Evolutionary conservation across 148 eudicot genomes (phyloP), one percentile per base, ranked within the genome.

Genomic region (Persicaria tinctoria): DNA sequence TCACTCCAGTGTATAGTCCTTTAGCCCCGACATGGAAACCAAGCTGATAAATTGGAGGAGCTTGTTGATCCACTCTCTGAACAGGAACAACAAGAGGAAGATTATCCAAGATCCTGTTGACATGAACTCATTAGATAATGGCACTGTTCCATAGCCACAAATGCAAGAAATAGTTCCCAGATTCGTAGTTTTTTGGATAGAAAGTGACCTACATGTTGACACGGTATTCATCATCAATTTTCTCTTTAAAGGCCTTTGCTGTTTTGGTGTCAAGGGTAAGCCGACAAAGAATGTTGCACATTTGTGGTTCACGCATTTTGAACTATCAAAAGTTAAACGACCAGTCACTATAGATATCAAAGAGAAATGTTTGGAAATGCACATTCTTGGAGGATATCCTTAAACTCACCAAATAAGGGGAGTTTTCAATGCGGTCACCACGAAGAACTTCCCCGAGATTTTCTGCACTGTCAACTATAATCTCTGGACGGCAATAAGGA

Each of bases 371-470:
- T 27, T 10, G 4, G 13, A 27, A 32, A 45, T 27, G 27, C 45
- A 63, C 68, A 63, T 63, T 32, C 63, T n/a, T 57, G 27, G 63
- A 17, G 32, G 46, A 23, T 63, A 32, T 32, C 44, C 46, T 3
- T 8, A 10, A 81, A 85, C 90, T 82, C 20, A 87, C 90, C 88
- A 73, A 63, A 73, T 79, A 87, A 27, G 88, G 84, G 56, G 90
- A 87, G 77, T 85, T 87, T 77, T 87, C 90, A 75, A 87, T 87
- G 62, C 90, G 85, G 73, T 87, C 90, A 69, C 90, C 90, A 76
- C 90, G 90, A 48, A 87, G 84, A 73, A 87, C 90, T 83, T 87
- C 90, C 69, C 90, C 90, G 53, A 87, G 90, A 82, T 87, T 87
- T 77, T 87, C 90, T 6, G 85, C 81, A 76, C 90, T 87, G 80